These are phyloP conservation scores for Erucastrum elatum DNA, from an alignment of 345 rosid species.

Conservation along the genomic window DNA sequence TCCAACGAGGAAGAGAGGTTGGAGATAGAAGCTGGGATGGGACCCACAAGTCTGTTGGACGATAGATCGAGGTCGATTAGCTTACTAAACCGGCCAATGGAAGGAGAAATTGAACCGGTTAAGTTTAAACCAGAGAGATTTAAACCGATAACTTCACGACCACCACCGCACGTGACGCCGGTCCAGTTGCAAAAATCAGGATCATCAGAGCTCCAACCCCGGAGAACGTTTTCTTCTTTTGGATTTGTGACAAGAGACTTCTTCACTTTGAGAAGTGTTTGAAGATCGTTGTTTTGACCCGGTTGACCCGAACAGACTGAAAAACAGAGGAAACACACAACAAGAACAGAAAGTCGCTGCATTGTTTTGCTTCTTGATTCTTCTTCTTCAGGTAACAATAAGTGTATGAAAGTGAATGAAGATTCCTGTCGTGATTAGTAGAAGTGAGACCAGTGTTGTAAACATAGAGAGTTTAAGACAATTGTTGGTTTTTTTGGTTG, in stretches of 20 bases:
- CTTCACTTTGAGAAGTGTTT: conserved; percentile 37
- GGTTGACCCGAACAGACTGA: not conserved
- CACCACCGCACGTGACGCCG: conserved; percentile 65
- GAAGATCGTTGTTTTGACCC: conserved; percentile 13
- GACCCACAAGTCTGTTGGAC: conserved; percentile 55
- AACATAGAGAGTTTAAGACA: conserved; percentile 30
- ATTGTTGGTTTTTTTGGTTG: conserved; percentile 4
- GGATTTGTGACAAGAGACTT: conserved; percentile 39
- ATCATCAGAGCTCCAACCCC: conserved; percentile 51
- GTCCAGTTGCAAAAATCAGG: conserved; percentile 61
- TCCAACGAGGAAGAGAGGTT: conserved; percentile 66
- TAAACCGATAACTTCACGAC: conserved; percentile 46
- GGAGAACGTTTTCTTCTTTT: conserved; percentile 53
- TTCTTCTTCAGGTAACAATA: conserved; percentile 2
- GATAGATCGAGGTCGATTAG: conserved; percentile 75
- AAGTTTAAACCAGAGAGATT: conserved; percentile 61
- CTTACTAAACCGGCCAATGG: conserved; percentile 49
- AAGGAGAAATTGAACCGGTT: conserved; percentile 59
- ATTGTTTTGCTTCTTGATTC: not conserved
- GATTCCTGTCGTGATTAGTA: not conserved
- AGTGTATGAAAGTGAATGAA: not conserved
- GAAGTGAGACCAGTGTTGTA: not conserved
- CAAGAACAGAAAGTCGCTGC: conserved; percentile 21
- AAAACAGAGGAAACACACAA: conserved; percentile 23
- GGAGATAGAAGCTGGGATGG: conserved; percentile 61